phyloP scores from a whole-genome alignment of 1,139 yeast species.

The Pichia sp. region DNA sequence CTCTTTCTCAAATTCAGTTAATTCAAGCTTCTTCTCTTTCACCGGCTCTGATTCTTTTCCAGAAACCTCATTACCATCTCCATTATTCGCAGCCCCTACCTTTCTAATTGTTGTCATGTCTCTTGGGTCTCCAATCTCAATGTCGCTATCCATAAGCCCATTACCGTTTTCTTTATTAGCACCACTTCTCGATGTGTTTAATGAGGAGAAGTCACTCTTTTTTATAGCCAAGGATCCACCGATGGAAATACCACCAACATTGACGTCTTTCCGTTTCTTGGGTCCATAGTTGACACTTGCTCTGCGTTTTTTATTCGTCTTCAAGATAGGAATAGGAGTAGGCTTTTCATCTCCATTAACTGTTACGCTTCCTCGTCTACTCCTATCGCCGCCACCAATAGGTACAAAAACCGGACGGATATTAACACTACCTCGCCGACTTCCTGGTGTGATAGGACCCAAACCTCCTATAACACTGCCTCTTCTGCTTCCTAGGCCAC shows the following conservation, averaged over 20 bases:
- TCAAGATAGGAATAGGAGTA: conserved; percentile 10
- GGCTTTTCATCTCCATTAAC: conserved; percentile 2
- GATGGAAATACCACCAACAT: conserved; percentile 14
- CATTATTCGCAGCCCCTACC: conserved; percentile 2
- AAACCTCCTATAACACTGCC: conserved; percentile 1
- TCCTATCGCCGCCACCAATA: background rate
- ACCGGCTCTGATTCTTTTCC: background rate
- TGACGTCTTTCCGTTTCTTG: conserved; percentile 7
- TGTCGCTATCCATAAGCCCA: background rate
- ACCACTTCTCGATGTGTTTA: background rate
- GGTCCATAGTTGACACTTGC: conserved; percentile 4
- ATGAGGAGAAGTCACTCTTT: conserved; percentile 2
- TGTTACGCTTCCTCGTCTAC: conserved; percentile 11
- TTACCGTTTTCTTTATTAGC: conserved; percentile 2
- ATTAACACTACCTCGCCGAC: conserved; percentile 10
- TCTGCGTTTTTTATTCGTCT: conserved; percentile 10
- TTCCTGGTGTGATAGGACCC: background rate
- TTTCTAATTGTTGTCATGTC: background rate
- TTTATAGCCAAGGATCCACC: conserved; percentile 8
- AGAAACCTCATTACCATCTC: background rate
- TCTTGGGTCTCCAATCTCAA: background rate
- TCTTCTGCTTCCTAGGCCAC: conserved; percentile 5
- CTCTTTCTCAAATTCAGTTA: conserved; percentile 9
- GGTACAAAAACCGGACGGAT: background rate
- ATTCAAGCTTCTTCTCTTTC: conserved; percentile 1